Evolutionary conservation across 306 rosid species (phyloP), one percentile per base, ranked within the genome.

Genomic region (Argentina anserina): DNA sequence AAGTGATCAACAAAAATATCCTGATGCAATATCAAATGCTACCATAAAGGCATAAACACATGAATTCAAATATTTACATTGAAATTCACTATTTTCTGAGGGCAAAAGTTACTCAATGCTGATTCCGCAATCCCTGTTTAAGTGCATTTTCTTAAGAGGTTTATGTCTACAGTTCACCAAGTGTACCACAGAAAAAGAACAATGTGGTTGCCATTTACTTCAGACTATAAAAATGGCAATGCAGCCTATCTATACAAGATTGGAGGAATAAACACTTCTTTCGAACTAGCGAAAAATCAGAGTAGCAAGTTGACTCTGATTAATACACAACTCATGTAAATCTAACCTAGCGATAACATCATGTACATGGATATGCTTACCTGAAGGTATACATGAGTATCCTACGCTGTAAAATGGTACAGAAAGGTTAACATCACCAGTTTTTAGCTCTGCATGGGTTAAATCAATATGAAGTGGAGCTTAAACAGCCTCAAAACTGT

Each of bases 361-460:
- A 76, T 84, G 83, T 84, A 86, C 84, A 81, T 28, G 59, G 72
- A 77, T 78, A 76, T 69, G 73, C 74, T 77, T 66, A 72, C 78
- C 62, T 59, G 34, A 81, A 36, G 65, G 47, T 8, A 72, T 69
- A 71, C 55, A 74, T 3, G 28, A 45, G 68, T 50, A 66, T 50
- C 47, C 69, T 71, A 58, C 45, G 47, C 29, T 53, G 73, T 73
- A 69, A 41, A 40, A 52, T n/a, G 77, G 46, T 55, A 43, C 33
- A 52, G 75, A 74, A 74, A 75, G 18, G 69, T 15, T 76, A 67
- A 43, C 67, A 58, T 75, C 76, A 17, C 61, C 37, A 75, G 61
- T 43, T 2, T 1, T 47, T 25, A 59, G 67, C 74, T 55, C 37
- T 31, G 72, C 14, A 61, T 28, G 53, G 39, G 42, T 40, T 59